phyloP scores from a whole-genome alignment of 164 flowering plant genomes.

The Umbellularia californica region DNA sequence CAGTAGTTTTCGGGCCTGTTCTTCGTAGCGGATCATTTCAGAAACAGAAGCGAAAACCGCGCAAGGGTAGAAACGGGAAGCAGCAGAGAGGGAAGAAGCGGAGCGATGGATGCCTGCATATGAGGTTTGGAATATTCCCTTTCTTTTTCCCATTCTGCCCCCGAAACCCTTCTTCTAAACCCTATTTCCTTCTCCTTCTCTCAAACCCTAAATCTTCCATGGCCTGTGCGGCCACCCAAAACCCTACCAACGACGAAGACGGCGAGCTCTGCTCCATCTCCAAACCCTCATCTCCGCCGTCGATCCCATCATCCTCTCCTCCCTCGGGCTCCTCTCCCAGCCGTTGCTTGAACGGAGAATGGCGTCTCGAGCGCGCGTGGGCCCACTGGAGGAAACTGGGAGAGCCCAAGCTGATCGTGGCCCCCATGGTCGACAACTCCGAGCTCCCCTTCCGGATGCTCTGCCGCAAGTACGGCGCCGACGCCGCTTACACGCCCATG shows the following conservation, averaged over 20 bases:
- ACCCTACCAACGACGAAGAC: slow-evolving; percentile 23
- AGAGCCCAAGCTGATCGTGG: slow-evolving; percentile 73
- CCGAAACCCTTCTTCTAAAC: neutral
- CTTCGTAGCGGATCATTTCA: too few relatives aligned
- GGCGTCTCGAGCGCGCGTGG: slow-evolving; percentile 79
- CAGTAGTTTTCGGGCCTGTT: too few relatives aligned
- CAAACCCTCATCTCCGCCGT: slow-evolving; percentile 4
- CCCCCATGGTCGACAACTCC: slow-evolving; percentile 97
- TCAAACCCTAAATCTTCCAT: slow-evolving; percentile 18
- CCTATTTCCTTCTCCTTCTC: neutral
- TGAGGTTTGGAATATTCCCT: neutral
- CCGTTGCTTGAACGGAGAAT: slow-evolving; percentile 30
- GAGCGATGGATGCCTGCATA: neutral
- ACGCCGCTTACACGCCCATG: slow-evolving; percentile 98
- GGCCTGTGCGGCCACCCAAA: slow-evolving; percentile 22
- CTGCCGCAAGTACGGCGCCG: slow-evolving; percentile 86
- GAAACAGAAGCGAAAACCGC: neutral
- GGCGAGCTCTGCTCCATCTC: slow-evolving; percentile 31
- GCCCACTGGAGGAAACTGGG: slow-evolving; percentile 83
- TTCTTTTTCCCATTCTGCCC: neutral
- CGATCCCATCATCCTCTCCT: neutral
- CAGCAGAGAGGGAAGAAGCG: neutral
- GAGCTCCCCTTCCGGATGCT: slow-evolving; percentile 96
- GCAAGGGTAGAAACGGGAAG: neutral
- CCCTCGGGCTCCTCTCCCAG: slow-evolving; percentile 23